Percentiles rank a stretch among this genome's conserved stretches.
Conservation (phyloP, 2,329 filamentous ascomycete species). For the Claviceps capensis region DNA sequence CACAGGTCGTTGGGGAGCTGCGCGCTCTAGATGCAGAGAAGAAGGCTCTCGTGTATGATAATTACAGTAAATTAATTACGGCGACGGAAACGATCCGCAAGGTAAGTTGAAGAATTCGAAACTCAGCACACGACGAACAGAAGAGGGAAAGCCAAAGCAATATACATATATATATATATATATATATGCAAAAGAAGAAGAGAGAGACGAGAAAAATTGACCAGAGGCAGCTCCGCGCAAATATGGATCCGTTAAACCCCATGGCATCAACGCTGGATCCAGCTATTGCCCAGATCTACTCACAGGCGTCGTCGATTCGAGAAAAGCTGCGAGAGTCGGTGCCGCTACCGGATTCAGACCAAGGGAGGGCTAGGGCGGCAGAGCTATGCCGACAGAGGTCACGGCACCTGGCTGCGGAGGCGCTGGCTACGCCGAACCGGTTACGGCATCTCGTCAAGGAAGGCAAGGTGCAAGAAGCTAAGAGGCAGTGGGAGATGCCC, state of each 20-base stretch:
- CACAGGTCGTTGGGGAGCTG: constrained; percentile 64
- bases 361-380: constrained; percentile 21
- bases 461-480: constrained; percentile 48
- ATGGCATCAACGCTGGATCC: constrained; percentile 60
- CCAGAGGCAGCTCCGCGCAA: constrained; percentile 53
- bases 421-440: constrained; percentile 45
- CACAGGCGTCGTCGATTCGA: constrained; percentile 41
- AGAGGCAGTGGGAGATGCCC: constrained; percentile 40
- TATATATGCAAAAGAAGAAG: not conserved
- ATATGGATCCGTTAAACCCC: constrained; percentile 67
- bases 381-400: constrained; percentile 23
- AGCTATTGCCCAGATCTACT: constrained; percentile 62
- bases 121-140: not conserved
- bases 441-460: constrained; percentile 43
- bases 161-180: not conserved
- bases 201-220: not conserved
- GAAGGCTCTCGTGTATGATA: constrained; percentile 95
- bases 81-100: constrained; percentile 91
- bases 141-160: not conserved
- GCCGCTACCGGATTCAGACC: constrained; percentile 30
- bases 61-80: constrained; percentile 93
- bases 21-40: constrained; percentile 86
- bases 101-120: constrained; percentile 21
- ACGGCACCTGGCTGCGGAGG: constrained; percentile 47
- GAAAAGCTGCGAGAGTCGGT: constrained; percentile 35